Evolutionary conservation across 345 rosid genomes (phyloP), one percentile per base, ranked within the genome.

Genomic region (Hirschfeldia incana): DNA sequence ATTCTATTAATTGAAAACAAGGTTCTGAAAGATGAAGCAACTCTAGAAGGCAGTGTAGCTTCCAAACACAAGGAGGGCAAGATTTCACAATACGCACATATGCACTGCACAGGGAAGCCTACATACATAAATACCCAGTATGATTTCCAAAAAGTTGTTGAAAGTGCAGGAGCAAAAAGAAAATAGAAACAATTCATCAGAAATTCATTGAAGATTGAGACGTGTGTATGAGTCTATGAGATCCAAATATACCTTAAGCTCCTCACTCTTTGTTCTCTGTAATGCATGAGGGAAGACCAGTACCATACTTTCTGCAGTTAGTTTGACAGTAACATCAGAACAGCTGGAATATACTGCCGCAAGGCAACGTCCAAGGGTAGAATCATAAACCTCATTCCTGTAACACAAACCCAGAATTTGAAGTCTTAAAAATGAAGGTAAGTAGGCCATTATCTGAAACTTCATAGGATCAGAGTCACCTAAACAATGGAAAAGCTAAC

Each of bases 21-120:
- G 98, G 97, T 70, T 92, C 88, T 21, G 92, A 85, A 81, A 81
- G 76, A 80, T 84, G 84, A 76, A 94, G 89, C 80, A 85, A 61
- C 58, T 86, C 67, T 29, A 88, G 70, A 75, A 94, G 89, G 83
- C 80, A 87, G 75, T 90, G 88, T 55, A 94, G 94, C 79, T 76
- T 92, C 98, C 98, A 94, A 32, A 94, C 83, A 81, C 84, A 76
- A 73, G 94, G 90, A 37, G 97, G 97, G 67, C 94, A 92, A 69
- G 78, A 83, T 84, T 86, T 87, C 70, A 89, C 90, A 86, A 92
- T 89, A 83, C 91, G 85, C 74, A 67, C 73, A 70, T 87, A 94
- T 9, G 87, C 91, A 75, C 84, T 84, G 82, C 98, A 91, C 74
- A 94, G 75, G 21, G 98, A 91, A 79, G 81, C 92, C 98, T 94